These are phyloP conservation scores for Didymella pinodella DNA, from an alignment of 2,329 filamentous ascomycete species.

Conservation along the genomic window DNA sequence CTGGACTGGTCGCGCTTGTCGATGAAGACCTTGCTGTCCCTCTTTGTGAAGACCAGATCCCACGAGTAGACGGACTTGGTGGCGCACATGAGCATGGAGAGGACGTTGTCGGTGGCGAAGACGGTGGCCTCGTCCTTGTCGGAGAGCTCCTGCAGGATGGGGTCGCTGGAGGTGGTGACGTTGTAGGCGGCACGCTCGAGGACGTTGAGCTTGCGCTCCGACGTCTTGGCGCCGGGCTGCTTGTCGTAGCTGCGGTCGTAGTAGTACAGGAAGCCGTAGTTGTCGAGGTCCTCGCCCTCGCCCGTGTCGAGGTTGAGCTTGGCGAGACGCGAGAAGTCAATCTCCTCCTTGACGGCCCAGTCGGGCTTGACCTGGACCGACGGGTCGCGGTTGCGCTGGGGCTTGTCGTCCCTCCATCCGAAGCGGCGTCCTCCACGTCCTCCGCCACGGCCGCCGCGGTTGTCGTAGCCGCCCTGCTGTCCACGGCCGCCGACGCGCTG, in stretches of 20 bases:
- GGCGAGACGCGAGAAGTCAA: constrained; percentile 92
- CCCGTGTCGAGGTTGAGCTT: constrained; percentile 97
- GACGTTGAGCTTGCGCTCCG: constrained; percentile 85
- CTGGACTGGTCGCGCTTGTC: constrained; percentile 97
- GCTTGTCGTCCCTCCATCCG: constrained; percentile 99
- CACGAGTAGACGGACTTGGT: constrained; percentile 97
- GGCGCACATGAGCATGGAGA: constrained; percentile 99
- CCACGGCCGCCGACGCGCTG: constrained; percentile 74
- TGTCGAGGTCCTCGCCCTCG: constrained; percentile 92
- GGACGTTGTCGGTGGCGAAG: constrained; percentile 94
- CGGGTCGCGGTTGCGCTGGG: constrained; percentile 91
- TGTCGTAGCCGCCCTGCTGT: constrained; percentile 74
- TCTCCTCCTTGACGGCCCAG: constrained; percentile 96
- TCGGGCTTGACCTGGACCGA: constrained; percentile 96
- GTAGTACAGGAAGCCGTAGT: constrained; percentile 97
- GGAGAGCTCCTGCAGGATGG: constrained; percentile 94
- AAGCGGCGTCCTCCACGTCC: constrained; percentile 84
- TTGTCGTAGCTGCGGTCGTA: constrained; percentile 98
- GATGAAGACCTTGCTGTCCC: constrained; percentile 96
- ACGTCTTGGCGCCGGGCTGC: constrained; percentile 80
- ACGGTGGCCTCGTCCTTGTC: constrained; percentile 96
- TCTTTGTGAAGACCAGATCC: constrained; percentile 93
- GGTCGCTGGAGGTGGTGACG: constrained; percentile 94
- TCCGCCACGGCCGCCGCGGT: constrained; percentile 70
- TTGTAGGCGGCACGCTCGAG: constrained; percentile 97